Base-by-base conservation (phyloP, 345 rosid species). In the Erodium maritimum region DNA sequence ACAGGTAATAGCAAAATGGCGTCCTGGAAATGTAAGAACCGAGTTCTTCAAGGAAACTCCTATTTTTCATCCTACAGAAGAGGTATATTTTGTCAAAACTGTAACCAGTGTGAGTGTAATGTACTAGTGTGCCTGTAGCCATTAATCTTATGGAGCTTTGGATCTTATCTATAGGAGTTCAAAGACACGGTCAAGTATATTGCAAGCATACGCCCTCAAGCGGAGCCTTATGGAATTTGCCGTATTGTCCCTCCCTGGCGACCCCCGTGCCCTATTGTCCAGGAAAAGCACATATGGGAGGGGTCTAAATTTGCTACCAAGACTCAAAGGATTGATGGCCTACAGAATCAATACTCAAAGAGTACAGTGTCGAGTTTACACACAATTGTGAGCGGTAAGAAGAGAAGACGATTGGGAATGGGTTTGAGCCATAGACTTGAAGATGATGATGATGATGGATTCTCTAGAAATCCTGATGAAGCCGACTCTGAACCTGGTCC, bases 241-340 rank as follows among this genome's bases (percentile, higher is more conserved):
- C 83, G 88, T 56, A 78, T 85, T 59, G 71, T 83, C 65, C 93
- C 93, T 59, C 93, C 96, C 60, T 85, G 94, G 96, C 52, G 83
- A 59, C 84, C 85, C 21, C 85, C 76, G 8, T 83, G 83, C 74
- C 68, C n/a, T n/a, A n/a, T 61, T 62, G 37, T 86, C 17, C 61
- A 70, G 67, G 79, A 79, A 71, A 60, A 65, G 34, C 55, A 67
- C 24, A 51, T 73, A 53, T 81, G 93, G 93, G 77, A 71, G 66
- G 61, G 18, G 52, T 73, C 83, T 60, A 54, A 4, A 6, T 83
- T 83, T 70, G 57, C 23, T 48, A n/a, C 84, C 54, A 75, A 74
- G 54, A 42, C 61, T 62, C 94, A 88, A 67, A 65, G 66, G 66
- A 55, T 82, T 72, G 82, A 67, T 67, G 80, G 75, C 52, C 50